Percentiles rank a stretch among this genome's conserved stretches.
These are phyloP conservation scores for Gonium pectorale DNA, from an alignment of 139 green algal species.

Conservation along the genomic window DNA sequence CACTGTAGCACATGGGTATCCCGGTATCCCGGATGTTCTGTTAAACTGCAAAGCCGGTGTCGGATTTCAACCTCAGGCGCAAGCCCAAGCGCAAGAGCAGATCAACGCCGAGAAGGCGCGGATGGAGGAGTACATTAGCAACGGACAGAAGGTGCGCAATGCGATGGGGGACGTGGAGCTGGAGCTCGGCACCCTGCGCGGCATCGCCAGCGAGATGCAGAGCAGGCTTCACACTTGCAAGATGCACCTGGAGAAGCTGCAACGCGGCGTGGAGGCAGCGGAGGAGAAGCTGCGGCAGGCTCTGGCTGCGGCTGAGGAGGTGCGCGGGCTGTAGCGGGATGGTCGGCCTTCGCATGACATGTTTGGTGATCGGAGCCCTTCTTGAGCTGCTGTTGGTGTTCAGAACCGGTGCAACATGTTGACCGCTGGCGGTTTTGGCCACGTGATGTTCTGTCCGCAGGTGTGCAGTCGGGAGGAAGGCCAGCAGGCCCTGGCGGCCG, in stretches of 20 bases:
- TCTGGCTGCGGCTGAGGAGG: neutral
- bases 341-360: too few relatives aligned
- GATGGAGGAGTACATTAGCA: neutral
- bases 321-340: neutral
- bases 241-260: neutral
- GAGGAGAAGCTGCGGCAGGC: neutral
- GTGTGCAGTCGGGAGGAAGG: conserved; percentile 31
- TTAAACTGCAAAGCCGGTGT: too few relatives aligned
- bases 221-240: too few relatives aligned
- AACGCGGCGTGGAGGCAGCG: neutral
- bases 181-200: neutral
- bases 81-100: conserved; percentile 3
- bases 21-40: too few relatives aligned
- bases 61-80: too few relatives aligned
- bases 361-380: too few relatives aligned
- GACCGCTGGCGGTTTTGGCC: neutral
- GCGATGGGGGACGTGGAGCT: neutral
- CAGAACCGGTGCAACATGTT: neutral
- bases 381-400: too few relatives aligned
- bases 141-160: neutral
- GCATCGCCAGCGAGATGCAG: too few relatives aligned
- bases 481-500: conserved; percentile 4
- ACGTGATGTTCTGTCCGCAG: conserved; percentile 7
- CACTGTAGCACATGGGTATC: too few relatives aligned
- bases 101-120: neutral